Conservation (phyloP, 495 filamentous ascomycete genomes). For the Aspergillus affinis region DNA sequence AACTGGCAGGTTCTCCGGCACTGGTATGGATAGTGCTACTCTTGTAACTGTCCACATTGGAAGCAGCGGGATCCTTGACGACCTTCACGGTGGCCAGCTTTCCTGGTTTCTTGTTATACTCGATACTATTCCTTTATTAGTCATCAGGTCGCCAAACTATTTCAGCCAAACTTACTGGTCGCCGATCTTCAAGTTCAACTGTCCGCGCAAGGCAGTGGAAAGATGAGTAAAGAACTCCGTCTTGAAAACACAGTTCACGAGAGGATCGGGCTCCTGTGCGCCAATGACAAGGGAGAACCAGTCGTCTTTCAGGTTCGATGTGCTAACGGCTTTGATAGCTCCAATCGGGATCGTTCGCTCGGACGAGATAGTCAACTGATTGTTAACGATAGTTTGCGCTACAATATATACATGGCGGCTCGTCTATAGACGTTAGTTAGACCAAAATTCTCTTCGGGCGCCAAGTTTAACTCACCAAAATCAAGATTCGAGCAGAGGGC, state of each 20-base stretch:
- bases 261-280: constrained; percentile 87
- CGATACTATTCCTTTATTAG: constrained; percentile 58
- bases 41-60: constrained; percentile 83
- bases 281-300: constrained; percentile 94
- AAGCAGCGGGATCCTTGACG: constrained; percentile 76
- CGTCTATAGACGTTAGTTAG: constrained; percentile 50
- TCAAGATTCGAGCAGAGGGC: constrained; percentile 76
- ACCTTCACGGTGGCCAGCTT: constrained; percentile 87
- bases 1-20: constrained; percentile 79
- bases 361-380: constrained; percentile 73
- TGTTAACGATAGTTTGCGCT: constrained; percentile 77
- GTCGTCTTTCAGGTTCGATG: constrained; percentile 82
- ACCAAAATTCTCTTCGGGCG: neutral
- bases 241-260: constrained; percentile 92
- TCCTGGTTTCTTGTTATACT: constrained; percentile 97
- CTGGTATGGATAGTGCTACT: constrained; percentile 85
- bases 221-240: constrained; percentile 96
- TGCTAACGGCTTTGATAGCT: constrained; percentile 79
- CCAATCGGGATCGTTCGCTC: constrained; percentile 82
- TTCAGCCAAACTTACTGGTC: constrained; percentile 51
- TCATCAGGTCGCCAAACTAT: neutral
- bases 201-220: constrained; percentile 68
- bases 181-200: constrained; percentile 77
- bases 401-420: constrained; percentile 84
- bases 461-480: constrained; percentile 56